Conservation (phyloP, 257 asterid genomes). For the Thymus mandschuricus region DNA sequence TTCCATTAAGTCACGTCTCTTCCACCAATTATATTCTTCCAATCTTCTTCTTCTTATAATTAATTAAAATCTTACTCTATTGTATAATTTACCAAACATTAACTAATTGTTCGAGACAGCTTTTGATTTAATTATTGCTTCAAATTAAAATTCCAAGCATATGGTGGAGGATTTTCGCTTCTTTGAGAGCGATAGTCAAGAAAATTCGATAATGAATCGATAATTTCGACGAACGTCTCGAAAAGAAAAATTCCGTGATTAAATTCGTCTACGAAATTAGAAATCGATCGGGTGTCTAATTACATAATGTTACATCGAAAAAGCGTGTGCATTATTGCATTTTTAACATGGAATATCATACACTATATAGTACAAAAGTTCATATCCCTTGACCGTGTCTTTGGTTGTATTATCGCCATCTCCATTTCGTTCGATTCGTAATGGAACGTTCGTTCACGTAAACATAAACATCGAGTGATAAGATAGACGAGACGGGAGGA, state of each 20-base stretch:
- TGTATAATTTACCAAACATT: not conserved
- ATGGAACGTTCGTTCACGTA: too few species aligned
- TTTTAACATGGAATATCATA: too few species aligned
- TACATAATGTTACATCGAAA: not conserved
- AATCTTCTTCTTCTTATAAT: too few species aligned
- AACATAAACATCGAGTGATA: too few species aligned
- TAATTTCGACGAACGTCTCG: too few species aligned
- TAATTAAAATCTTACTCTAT: too few species aligned
- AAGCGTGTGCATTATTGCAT: not conserved
- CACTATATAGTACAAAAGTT: too few species aligned
- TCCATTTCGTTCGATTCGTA: not conserved
- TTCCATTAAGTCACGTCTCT: slow-evolving; percentile 32
- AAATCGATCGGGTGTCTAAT: not conserved
- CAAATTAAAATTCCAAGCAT: not conserved
- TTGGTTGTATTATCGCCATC: not conserved
- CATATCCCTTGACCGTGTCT: not conserved
- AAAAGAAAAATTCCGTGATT: too few species aligned
- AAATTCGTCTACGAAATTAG: too few species aligned
- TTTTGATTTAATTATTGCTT: not conserved
- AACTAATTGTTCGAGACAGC: slow-evolving; percentile 12
- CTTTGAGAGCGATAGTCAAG: slow-evolving; percentile 5
- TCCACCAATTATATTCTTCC: not conserved
- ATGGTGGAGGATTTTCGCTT: slow-evolving; percentile 8
- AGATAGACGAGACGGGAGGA: too few species aligned
- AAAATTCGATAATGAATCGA: too few species aligned